A percentile compares a stretch with the other conserved stretches of the same genome.
phyloP scores from a whole-genome alignment of 1,284 basidiomycete genomes.

The Moesziomyces antarcticus region DNA sequence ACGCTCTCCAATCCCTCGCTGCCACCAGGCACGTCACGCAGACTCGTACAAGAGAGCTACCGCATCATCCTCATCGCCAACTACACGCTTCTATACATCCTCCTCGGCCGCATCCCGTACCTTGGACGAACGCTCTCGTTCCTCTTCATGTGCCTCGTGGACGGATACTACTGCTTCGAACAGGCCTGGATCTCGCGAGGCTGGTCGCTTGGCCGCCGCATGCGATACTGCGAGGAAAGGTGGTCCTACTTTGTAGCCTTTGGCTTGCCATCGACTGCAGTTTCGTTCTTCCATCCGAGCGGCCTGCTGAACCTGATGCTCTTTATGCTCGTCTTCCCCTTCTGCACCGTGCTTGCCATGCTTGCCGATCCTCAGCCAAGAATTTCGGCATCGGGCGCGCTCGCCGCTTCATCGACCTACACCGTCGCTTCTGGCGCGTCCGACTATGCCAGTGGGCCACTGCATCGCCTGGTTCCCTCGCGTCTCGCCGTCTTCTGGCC shows the following conservation, averaged over 20 bases:
- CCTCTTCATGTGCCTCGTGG: constrained; percentile 63
- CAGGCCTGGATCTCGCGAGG: constrained; percentile 64
- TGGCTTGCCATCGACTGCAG: constrained; percentile 62
- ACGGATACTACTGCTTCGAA: constrained; percentile 68
- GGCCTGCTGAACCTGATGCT: constrained; percentile 66
- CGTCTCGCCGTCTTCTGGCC: constrained; percentile 65
- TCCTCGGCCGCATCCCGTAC: constrained; percentile 55
- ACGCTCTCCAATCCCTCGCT: constrained; percentile 39
- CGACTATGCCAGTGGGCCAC: constrained; percentile 26
- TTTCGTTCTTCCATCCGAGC: constrained; percentile 66
- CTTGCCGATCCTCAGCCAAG: constrained; percentile 61
- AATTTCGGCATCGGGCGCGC: constrained; percentile 40
- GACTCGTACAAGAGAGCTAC: constrained; percentile 56
- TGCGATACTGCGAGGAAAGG: constrained; percentile 64
- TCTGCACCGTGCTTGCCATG: constrained; percentile 64
- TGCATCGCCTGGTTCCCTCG: constrained; percentile 54
- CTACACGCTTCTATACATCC: constrained; percentile 54
- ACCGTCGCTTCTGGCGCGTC: constrained; percentile 18
- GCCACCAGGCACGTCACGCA: constrained; percentile 41
- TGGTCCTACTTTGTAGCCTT: constrained; percentile 67
- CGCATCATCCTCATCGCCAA: constrained; percentile 59
- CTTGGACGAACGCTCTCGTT: constrained; percentile 57
- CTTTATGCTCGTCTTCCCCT: constrained; percentile 66
- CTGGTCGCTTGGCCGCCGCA: constrained; percentile 49
- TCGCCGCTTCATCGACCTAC: constrained; percentile 26